phyloP scores from a whole-genome alignment of 2,329 filamentous ascomycete genomes.

The Penicillium decumbens region DNA sequence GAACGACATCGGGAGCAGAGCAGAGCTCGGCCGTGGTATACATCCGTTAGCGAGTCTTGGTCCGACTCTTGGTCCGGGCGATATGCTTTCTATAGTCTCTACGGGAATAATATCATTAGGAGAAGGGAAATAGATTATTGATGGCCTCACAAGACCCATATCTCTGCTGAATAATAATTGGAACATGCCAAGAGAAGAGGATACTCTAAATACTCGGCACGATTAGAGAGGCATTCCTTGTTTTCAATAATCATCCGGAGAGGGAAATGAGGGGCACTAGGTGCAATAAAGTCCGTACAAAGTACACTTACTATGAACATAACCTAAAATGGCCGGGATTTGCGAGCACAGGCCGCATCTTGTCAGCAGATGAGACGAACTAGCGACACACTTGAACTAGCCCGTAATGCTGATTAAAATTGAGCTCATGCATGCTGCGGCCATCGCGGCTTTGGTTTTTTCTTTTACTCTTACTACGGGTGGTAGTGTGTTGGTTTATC shows the following conservation, averaged over 20 bases:
- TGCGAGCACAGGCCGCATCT: constrained; percentile 18
- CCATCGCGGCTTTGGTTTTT: not conserved
- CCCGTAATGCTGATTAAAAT: constrained; percentile 7
- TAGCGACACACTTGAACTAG: constrained; percentile 15
- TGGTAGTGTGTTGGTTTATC: not conserved
- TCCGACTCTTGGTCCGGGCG: not conserved
- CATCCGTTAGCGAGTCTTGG: not conserved
- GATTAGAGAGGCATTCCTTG: constrained; percentile 4
- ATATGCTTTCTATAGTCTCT: not conserved
- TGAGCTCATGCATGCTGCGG: constrained; percentile 8
- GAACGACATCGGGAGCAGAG: not conserved
- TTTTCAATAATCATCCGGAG: constrained; percentile 13
- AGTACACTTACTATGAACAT: not conserved
- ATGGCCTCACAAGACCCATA: not conserved
- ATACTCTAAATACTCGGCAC: not conserved
- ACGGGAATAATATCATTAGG: not conserved
- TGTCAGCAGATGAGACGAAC: constrained; percentile 13
- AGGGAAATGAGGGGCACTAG: constrained; percentile 6
- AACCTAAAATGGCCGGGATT: not conserved
- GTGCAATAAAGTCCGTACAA: constrained; percentile 3
- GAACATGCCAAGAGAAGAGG: not conserved
- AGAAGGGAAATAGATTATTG: not conserved
- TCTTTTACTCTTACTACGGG: not conserved
- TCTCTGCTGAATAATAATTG: not conserved
- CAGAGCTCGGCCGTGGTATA: not conserved